Conservation (phyloP, 2,329 filamentous ascomycete genomes). For the Penicillium sp. region DNA sequence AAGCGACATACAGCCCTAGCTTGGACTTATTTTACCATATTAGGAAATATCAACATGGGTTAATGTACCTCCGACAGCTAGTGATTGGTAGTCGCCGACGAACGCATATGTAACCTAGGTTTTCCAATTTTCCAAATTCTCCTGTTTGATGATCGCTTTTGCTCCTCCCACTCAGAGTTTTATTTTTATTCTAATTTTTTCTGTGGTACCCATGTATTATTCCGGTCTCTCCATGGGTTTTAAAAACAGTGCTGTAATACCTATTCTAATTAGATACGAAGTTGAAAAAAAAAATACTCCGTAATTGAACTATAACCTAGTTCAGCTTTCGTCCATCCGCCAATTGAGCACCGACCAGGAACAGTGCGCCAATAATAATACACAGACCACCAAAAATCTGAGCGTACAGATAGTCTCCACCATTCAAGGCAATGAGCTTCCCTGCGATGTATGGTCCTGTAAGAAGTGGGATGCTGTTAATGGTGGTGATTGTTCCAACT, state of each 20-base stretch:
- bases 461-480: slow-evolving; percentile 51
- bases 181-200: too few species aligned
- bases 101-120: too few species aligned
- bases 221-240: too few species aligned
- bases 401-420: slow-evolving; percentile 47
- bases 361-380: slow-evolving; percentile 7
- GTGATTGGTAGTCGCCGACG: too few species aligned
- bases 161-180: too few species aligned
- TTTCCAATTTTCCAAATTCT: too few species aligned
- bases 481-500: slow-evolving; percentile 53
- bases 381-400: slow-evolving; percentile 37
- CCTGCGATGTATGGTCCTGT: slow-evolving; percentile 55
- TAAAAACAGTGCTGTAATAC: too few species aligned
- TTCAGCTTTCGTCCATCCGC: slow-evolving; percentile 4
- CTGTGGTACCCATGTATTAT: too few species aligned
- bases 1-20: background rate
- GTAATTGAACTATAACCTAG: background rate
- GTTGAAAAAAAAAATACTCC: too few species aligned
- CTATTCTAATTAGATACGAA: too few species aligned
- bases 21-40: background rate
- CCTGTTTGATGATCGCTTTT: too few species aligned
- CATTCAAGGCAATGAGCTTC: slow-evolving; percentile 44
- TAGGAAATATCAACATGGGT: background rate
- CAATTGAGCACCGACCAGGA: slow-evolving; percentile 2
- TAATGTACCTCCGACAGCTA: too few species aligned